Base-by-base conservation (phyloP, 441 rosid species). In the Daphne laureola region DNA sequence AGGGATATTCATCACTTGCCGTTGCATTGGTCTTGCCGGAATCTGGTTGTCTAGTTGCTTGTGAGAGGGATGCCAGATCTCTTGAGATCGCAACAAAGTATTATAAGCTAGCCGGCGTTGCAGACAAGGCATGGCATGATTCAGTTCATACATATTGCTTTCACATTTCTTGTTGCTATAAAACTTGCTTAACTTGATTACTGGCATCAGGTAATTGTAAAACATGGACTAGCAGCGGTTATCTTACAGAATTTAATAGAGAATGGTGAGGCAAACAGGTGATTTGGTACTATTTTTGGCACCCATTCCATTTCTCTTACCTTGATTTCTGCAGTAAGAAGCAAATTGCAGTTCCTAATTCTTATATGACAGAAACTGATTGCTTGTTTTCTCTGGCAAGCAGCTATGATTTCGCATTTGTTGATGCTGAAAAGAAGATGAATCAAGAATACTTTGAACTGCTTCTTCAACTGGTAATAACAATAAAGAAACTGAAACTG, bases 1-100 rank as follows among this genome's bases (percentile, higher is more conserved):
- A 88, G 98, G 98, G 96, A 16, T 88, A 86, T 73, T 88, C 98
- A 16, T 91, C 98, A 4, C 65, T 91, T 81, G 90, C 96, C 45
- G 60, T 91, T 67, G 98, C 96, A 48, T 74, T 88, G 55, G 91
- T 47, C 53, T 67, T 91, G 25, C 93, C 91, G 0, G 89, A 84
- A 68, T 79, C 91, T 0, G 96, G 91, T 51, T 59, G 71, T 76
- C 69, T 91, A 51, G 89, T 88, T 78, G 91, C 98, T 35, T 83
- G 96, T 69, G 98, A 91, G 69, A 83, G 91, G 65, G 98, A 87
- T 69, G 76, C 70, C 42, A 70, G 58, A 53, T 71, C 81, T 67
- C 87, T 91, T 15, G 83, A 74, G 59, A 79, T 91, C 60, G 96
- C 98, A 25, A 78, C 70, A 61, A 80, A 62, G 76, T 91, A 86